A percentile compares a stretch with the other conserved stretches of the same genome.
These are phyloP conservation scores for Tricholoma saponaceum DNA, from an alignment of 768 basidiomycete species.

Conservation along the genomic window DNA sequence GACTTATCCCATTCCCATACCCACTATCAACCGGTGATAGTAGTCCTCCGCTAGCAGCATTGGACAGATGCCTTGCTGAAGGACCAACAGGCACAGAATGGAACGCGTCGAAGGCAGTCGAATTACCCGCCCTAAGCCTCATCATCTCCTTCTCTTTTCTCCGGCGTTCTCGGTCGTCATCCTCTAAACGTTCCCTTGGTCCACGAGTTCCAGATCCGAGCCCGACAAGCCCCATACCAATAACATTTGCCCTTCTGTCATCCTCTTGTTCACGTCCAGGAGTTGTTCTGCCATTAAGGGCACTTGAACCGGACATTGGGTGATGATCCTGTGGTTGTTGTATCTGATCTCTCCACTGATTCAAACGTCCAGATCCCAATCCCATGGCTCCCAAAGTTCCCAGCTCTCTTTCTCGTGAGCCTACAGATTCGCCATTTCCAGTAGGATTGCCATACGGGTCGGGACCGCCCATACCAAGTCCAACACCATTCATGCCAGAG, in stretches of 20 bases:
- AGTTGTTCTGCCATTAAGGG: slow-evolving; percentile 13
- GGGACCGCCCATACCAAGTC: slow-evolving; percentile 23
- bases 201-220: slow-evolving; percentile 37
- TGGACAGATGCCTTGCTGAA: slow-evolving; percentile 32
- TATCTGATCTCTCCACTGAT: slow-evolving; percentile 33
- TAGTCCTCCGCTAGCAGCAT: slow-evolving; percentile 17
- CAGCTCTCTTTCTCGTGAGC: slow-evolving; percentile 44
- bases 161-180: slow-evolving; percentile 52
- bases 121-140: slow-evolving; percentile 36
- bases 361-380: slow-evolving; percentile 30
- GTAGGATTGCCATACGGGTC: slow-evolving; percentile 13
- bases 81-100: slow-evolving; percentile 48
- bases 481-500: slow-evolving; percentile 16
- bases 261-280: slow-evolving; percentile 35
- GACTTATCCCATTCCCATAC: slow-evolving; percentile 10
- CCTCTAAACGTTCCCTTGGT: slow-evolving; percentile 58
- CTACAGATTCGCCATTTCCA: slow-evolving; percentile 24
- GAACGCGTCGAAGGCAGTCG: slow-evolving; percentile 73
- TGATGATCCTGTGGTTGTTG: slow-evolving; percentile 16
- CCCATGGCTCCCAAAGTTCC: slow-evolving; percentile 45
- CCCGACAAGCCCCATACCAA: slow-evolving; percentile 36
- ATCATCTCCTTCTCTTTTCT: slow-evolving; percentile 48
- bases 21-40: slow-evolving; percentile 13
- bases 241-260: slow-evolving; percentile 38
- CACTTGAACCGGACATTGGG: neutral